These are phyloP conservation scores for Fragilaria crotonensis DNA, from an alignment of 108 stramenopile genomes.

Conservation along the genomic window DNA sequence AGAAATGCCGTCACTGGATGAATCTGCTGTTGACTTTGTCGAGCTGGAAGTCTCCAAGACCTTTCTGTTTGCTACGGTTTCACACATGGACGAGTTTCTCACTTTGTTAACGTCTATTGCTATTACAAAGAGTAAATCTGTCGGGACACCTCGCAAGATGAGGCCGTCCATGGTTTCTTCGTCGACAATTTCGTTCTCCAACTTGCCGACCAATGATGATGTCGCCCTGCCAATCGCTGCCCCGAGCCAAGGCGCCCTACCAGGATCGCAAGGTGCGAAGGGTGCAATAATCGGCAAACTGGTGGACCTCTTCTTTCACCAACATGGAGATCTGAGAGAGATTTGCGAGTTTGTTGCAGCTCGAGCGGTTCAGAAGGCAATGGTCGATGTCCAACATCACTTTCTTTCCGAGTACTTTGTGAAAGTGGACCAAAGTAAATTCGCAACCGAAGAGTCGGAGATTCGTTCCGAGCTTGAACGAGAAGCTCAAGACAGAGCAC, in stretches of 20 bases:
- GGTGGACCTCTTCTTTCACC: conserved; percentile 75
- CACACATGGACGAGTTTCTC: conserved; percentile 47
- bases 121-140: not conserved
- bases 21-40: too few relatives aligned
- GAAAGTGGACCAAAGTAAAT: conserved; percentile 8
- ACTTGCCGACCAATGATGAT: too few relatives aligned
- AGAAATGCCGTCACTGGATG: too few relatives aligned
- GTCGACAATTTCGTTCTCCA: conserved; percentile 3
- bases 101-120: conserved; percentile 29
- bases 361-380: conserved; percentile 34
- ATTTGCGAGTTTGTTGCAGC: conserved; percentile 56
- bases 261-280: too few relatives aligned
- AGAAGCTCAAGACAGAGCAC: conserved; percentile 17
- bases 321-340: conserved; percentile 52
- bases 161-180: not conserved
- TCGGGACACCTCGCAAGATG: conserved; percentile 12
- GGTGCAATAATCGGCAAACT: conserved; percentile 39
- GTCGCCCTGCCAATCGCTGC: too few relatives aligned
- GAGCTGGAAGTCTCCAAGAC: too few relatives aligned
- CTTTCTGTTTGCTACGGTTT: conserved; percentile 28
- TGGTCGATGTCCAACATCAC: conserved; percentile 1
- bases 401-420: conserved; percentile 16
- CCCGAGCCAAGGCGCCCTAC: too few relatives aligned
- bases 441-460: conserved; percentile 12
- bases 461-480: conserved; percentile 13